Evolutionary conservation across 108 stramenopile genomes (phyloP), one percentile per base, ranked within the genome.

Genomic region (Mediolabrus comicus): DNA sequence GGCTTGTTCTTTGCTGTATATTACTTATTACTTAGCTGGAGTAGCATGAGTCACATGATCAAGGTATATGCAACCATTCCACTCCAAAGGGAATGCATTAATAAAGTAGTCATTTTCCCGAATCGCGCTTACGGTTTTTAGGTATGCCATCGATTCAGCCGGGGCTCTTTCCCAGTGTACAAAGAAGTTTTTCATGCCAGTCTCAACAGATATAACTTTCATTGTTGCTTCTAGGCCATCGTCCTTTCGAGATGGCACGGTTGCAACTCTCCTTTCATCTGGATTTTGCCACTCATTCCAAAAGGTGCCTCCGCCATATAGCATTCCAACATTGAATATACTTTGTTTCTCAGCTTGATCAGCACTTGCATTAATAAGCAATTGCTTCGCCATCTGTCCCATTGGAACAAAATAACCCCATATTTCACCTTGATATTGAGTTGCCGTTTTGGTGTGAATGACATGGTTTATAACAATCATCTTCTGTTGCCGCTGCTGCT

Each of bases 101-200:
- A 62, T 62, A 51, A 28, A 62, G 51, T 62, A 62, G 9, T 62
- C 62, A 55, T 53, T 62, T 53, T 62, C 62, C n/a, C 62, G 62
- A 14, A 62, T 26, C 34, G 62, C 22, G 5, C 22, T 52, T 12
- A 36, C 5, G 6, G n/a, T 26, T 0, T 35, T 10, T 38, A 61
- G 3, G n/a, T 43, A 61, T 11, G 16, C 24, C 10, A 24, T n/a
- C 13, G 38, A 13, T 11, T 61, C 41, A 12, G 11, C 16, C 39
- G 59, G 59, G 9, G 59, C 62, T 9, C 3, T 51, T 54, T 62
- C 62, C 62, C 62, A 62, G 6, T 53, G 62, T 36, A 62, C 6
- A 8, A 62, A 62, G 53, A 62, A 55, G 53, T 55, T 52, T 27
- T 49, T 55, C 43, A 62, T 51, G 4, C 62, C 51, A 2, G 53